These are phyloP conservation scores for Ogataea kodamae DNA, from an alignment of 805 yeast species.

Conservation along the genomic window DNA sequence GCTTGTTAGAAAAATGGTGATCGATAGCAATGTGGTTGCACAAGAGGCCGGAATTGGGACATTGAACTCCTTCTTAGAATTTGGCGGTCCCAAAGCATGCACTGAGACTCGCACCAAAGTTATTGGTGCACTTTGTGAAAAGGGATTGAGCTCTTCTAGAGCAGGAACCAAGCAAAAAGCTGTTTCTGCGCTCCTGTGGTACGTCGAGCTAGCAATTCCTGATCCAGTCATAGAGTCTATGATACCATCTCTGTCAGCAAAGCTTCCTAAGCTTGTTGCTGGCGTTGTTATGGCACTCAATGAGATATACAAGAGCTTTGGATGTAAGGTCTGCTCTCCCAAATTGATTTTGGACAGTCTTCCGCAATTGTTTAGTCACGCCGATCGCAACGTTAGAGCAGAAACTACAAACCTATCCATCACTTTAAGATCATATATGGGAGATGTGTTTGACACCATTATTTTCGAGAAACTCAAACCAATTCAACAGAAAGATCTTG, in stretches of 20 bases:
- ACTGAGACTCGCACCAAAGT: constrained; percentile 40
- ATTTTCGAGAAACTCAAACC: constrained; percentile 78
- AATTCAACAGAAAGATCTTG: constrained; percentile 83
- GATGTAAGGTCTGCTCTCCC: constrained; percentile 59
- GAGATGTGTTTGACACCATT: constrained; percentile 53
- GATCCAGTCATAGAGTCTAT: constrained; percentile 65
- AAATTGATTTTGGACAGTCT: constrained; percentile 53
- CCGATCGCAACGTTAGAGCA: constrained; percentile 80
- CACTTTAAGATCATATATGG: constrained; percentile 72
- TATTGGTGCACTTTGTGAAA: constrained; percentile 63
- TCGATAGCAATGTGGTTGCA: constrained; percentile 86
- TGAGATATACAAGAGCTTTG: constrained; percentile 57
- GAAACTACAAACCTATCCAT: constrained; percentile 70
- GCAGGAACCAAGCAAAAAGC: constrained; percentile 69
- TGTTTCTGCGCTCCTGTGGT: constrained; percentile 54
- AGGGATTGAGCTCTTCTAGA: constrained; percentile 73
- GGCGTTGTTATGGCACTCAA: constrained; percentile 57
- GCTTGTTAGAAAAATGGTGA: constrained; percentile 52
- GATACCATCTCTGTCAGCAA: constrained; percentile 55
- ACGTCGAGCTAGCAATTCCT: constrained; percentile 65
- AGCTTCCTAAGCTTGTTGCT: constrained; percentile 75
- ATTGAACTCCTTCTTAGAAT: constrained; percentile 50
- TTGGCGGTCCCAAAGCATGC: constrained; percentile 47
- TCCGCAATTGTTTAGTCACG: constrained; percentile 74
- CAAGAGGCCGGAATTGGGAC: constrained; percentile 76